Base-by-base conservation (phyloP, 1,284 basidiomycete genomes). In the Ceratobasidium sp. region DNA sequence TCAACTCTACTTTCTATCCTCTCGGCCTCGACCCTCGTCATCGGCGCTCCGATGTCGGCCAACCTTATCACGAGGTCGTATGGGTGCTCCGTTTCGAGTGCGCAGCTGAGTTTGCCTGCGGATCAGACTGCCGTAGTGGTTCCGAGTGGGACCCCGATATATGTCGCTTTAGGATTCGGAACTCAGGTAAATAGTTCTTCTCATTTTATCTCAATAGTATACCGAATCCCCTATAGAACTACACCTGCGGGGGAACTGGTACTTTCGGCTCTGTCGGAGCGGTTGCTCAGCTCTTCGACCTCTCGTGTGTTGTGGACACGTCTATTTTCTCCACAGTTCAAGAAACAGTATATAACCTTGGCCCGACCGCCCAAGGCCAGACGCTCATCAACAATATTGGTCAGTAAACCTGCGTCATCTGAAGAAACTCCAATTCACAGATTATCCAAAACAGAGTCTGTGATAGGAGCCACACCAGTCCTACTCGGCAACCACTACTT, bases 141-240 rank as follows among this genome's bases (percentile, higher is more conserved):
- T 1, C 66, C 66, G 8, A 15, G 9, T 17, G 66, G 66, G 4
- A 45, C 51, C 3, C 36, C 53, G 14, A 31, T 29, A 5, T 56
- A 27, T n/a, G 31, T 69, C 17, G 66, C 53, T 5, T 36, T 69
- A 15, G 66, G 53, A 31, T 36, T 69, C 9, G 66, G 66, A n/a
- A 36, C 24, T 57, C 66, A 69, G 66, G 66, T 69, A 51, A n/a
- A n/a, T 65, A 19, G 1, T 7, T 47, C 51, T 45, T 17, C 36
- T 41, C 11, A 5, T 41, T 11, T 5, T 41, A 41, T 41, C 36
- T 41, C 6, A 41, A 41, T 41, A n/a, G 36, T 41, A 11, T 41
- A 11, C 36, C 11, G 36, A 41, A 41, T 11, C 11, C 6, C 36
- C 4, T 41, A 11, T 57, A 57, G 54, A 57, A 57, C 54, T 57